Evolutionary conservation across 192 early-diverging fungal species (phyloP).

Genomic region (Dissophora ornata): DNA sequence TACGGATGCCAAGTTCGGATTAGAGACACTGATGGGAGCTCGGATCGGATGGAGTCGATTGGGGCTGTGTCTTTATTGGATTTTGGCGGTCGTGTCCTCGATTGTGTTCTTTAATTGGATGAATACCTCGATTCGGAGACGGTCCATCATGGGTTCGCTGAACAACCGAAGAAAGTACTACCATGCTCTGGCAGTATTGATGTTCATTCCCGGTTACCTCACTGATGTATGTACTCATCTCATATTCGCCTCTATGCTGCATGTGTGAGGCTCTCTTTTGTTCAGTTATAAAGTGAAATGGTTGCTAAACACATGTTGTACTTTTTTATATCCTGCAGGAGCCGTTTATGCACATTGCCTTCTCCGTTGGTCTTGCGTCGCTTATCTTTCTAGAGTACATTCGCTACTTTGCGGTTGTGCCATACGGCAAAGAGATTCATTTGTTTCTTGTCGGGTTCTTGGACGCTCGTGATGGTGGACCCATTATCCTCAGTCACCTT

Average conservation of each 20-base stretch:
- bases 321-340: constrained; percentile 53
- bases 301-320: background rate
- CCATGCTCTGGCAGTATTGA: constrained; percentile 82
- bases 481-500: constrained; percentile 87
- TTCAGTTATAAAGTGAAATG: too few relatives aligned
- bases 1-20: constrained; percentile 13
- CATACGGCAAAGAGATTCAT: constrained; percentile 70
- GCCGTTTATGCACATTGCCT: constrained; percentile 82
- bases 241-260: background rate
- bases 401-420: constrained; percentile 79
- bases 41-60: constrained; percentile 48
- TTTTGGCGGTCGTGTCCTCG: constrained; percentile 42
- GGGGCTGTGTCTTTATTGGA: constrained; percentile 51
- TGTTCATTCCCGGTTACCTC: constrained; percentile 88
- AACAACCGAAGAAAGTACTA: constrained; percentile 88
- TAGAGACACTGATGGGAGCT: constrained; percentile 31
- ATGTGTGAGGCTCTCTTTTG: background rate
- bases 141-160: constrained; percentile 58
- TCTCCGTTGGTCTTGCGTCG: constrained; percentile 76
- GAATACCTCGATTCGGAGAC: constrained; percentile 34
- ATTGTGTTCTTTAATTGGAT: constrained; percentile 53
- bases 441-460: constrained; percentile 83
- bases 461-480: constrained; percentile 86
- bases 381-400: constrained; percentile 86
- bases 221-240: constrained; percentile 63